Evolutionary conservation across 805 yeast genomes (phyloP), one percentile per base, ranked within the genome.

Genomic region (Torulaspora indica): DNA sequence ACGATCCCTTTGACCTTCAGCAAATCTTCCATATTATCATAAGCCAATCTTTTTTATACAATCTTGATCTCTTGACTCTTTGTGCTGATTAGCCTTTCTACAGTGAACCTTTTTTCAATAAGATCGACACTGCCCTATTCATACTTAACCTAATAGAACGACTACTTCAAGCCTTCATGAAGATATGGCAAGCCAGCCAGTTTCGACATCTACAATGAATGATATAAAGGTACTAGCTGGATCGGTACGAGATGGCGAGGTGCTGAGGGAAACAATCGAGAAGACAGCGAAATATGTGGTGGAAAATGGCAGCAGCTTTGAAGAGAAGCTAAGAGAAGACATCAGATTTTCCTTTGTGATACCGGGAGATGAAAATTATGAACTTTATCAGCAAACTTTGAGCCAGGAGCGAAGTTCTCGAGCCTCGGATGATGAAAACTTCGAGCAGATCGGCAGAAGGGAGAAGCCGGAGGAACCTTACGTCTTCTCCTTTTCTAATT

Each of bases 261-360:
- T 45, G 2, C 54, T 74, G 5, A 64, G 68, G 48, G 72, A 72
- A 12, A 72, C 77, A 14, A 81, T 90, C 14, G 80, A 77, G 40
- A 85, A 82, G 56, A 85, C 95, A 0, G 88, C 82, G 0, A 76
- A 70, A 3, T 86, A 82, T 55, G 87, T 89, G 5, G 53, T 66
- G 23, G 71, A 83, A 49, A 84, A 86, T 56, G 96, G 95, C 0
- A 55, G 60, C 1, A 67, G 75, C 1, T 85, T 87, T 63, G 93
- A 82, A 54, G 67, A 83, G 39, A 73, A 86, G 45, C 79, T 80
- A 49, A 61, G 68, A 12, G 60, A 66, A 5, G 73, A 73, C 40
- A 69, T 71, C 24, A 78, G 79, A 57, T 85, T 88, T 61, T 67
- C 75, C n/a, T 90, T 90, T 56, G 61, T 89, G 5, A 60, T 70